These are phyloP conservation scores for Berberis vulgaris DNA, from an alignment of 164 flowering plant species.

Conservation along the genomic window DNA sequence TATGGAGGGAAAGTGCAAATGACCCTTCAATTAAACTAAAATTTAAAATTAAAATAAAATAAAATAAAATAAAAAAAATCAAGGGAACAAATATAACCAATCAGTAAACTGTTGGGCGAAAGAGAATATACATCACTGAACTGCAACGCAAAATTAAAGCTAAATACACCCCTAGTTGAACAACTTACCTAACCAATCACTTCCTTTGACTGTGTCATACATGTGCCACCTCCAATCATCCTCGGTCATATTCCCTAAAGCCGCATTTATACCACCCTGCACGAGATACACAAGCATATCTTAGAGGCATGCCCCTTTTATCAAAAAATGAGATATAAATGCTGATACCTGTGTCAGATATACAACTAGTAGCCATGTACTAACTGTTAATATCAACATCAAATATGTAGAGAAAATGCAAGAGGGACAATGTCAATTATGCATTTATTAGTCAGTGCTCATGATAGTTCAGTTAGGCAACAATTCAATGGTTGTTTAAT, in stretches of 20 bases:
- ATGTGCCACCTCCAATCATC: conserved; percentile 99
- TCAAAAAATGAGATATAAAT: too few species aligned
- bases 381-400: too few species aligned
- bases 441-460: too few species aligned
- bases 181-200: conserved; percentile 85
- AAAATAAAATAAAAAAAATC: too few species aligned
- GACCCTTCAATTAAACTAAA: too few species aligned
- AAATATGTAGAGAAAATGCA: too few species aligned
- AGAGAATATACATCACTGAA: neutral
- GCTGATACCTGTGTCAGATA: neutral
- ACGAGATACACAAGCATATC: conserved; percentile 3
- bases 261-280: conserved; percentile 99
- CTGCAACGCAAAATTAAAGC: neutral
- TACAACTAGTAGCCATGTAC: too few species aligned
- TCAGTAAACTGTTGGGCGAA: neutral
- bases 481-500: too few species aligned
- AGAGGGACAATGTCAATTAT: too few species aligned
- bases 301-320: neutral
- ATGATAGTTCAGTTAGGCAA: too few species aligned
- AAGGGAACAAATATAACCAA: neutral
- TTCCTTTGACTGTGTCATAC: conserved; percentile 99
- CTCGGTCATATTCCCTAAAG: conserved; percentile 93
- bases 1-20: too few species aligned
- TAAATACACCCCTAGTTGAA: neutral
- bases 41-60: too few species aligned